Evolutionary conservation across 108 stramenopile genomes (phyloP).

Genomic region (Poteriospumella lacustris): DNA sequence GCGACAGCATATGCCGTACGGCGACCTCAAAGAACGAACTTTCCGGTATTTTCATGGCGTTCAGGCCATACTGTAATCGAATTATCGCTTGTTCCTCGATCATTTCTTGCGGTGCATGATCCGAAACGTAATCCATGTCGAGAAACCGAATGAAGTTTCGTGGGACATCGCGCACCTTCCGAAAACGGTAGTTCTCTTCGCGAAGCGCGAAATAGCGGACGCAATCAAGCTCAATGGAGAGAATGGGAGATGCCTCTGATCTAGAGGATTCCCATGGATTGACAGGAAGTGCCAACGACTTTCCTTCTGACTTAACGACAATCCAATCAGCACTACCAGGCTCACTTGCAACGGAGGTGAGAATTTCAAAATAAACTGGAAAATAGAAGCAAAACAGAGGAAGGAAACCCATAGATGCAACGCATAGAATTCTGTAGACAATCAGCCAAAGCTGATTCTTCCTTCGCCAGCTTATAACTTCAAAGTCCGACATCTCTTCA

Average conservation of each 20-base stretch:
- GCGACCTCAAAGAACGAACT: conserved; percentile 1
- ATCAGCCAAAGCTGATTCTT: too few relatives aligned
- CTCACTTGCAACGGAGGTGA: too few relatives aligned
- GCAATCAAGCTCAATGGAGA: not conserved
- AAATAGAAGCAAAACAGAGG: conserved; percentile 12
- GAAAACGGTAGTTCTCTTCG: not conserved
- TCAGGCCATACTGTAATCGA: not conserved
- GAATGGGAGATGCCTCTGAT: too few relatives aligned
- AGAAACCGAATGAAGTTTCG: not conserved
- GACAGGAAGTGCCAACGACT: too few relatives aligned
- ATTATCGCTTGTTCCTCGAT: not conserved
- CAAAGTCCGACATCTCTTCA: too few relatives aligned
- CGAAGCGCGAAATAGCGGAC: not conserved
- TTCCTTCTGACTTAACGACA: too few relatives aligned
- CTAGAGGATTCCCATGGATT: too few relatives aligned
- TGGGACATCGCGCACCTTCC: conserved; percentile 1
- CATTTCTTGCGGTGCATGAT: not conserved
- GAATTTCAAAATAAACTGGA: not conserved
- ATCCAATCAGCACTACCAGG: too few relatives aligned
- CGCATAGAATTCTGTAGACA: too few relatives aligned
- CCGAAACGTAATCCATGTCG: not conserved
- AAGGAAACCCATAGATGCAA: not conserved
- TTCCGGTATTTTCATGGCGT: conserved; percentile 22
- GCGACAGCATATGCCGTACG: not conserved
- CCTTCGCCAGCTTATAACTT: too few relatives aligned